These are phyloP conservation scores for Abortiporus biennis DNA, from an alignment of 1,284 basidiomycete genomes.

Conservation along the genomic window DNA sequence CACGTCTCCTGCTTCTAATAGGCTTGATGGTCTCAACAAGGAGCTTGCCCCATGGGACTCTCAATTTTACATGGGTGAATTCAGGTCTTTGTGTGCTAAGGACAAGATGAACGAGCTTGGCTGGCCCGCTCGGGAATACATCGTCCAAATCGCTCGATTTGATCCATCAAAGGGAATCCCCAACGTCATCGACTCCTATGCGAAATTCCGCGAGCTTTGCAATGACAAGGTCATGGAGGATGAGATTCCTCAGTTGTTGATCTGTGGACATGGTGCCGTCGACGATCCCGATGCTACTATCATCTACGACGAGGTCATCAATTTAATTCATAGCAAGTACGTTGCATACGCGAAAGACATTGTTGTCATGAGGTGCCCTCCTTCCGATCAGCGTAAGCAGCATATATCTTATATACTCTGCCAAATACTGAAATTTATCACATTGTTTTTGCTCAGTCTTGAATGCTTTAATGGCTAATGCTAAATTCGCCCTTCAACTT, in stretches of 20 bases:
- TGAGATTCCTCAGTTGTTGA: conserved; percentile 71
- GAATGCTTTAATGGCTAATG: conserved; percentile 72
- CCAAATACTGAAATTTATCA: not conserved
- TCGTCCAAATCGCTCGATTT: conserved; percentile 83
- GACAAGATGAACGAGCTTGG: conserved; percentile 73
- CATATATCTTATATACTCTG: not conserved
- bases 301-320: conserved; percentile 75
- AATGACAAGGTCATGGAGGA: conserved; percentile 40
- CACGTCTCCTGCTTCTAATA: conserved; percentile 23
- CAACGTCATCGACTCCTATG: conserved; percentile 78
- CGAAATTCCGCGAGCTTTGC: conserved; percentile 66
- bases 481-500: conserved; percentile 71
- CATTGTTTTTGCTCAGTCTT: conserved; percentile 42
- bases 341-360: conserved; percentile 59
- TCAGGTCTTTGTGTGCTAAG: conserved; percentile 65
- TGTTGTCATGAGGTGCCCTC: conserved; percentile 72
- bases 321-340: conserved; percentile 52
- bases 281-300: conserved; percentile 83
- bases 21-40: conserved; percentile 89
- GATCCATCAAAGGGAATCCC: conserved; percentile 76
- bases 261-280: conserved; percentile 85
- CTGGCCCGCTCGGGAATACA: conserved; percentile 78
- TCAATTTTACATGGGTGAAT: conserved; percentile 79
- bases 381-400: conserved; percentile 70
- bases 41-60: conserved; percentile 69